Percentiles rank a stretch among this genome's conserved stretches.
phyloP scores from a whole-genome alignment of 108 stramenopile species.

The Licmophora abbreviata region DNA sequence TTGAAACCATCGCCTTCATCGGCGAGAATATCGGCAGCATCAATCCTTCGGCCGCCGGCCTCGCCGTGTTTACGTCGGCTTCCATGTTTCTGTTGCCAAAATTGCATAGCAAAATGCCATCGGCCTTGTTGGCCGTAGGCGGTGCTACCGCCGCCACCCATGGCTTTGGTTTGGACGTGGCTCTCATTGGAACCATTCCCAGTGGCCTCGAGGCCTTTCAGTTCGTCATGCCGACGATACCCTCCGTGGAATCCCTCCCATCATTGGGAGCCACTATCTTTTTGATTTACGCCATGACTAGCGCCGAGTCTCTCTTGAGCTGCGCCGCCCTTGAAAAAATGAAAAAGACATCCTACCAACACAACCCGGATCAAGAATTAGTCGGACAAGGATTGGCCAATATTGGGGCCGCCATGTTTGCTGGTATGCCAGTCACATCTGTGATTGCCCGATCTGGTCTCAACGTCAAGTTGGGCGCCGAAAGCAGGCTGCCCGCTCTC shows the following conservation, averaged over 20 bases:
- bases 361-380: constrained; percentile 29
- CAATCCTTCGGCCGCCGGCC: no score
- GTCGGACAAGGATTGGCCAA: constrained; percentile 31
- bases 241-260: constrained; percentile 10
- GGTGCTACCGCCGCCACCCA: no score
- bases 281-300: constrained; percentile 31
- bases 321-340: constrained; percentile 33
- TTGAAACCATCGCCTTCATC: no score
- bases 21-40: no score
- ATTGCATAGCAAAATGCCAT: no score
- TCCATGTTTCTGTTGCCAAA: no score
- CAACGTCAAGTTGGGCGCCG: constrained; percentile 20
- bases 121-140: no score
- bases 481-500: constrained; percentile 17
- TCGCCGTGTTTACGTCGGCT: no score
- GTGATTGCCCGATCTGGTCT: constrained; percentile 33
- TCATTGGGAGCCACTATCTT: constrained; percentile 17
- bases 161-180: no score
- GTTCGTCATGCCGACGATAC: no score
- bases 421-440: constrained; percentile 32
- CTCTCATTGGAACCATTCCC: no score
- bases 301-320: constrained; percentile 19
- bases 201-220: no score
- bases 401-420: constrained; percentile 22
- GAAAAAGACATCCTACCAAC: constrained; percentile 27